phyloP scores from a whole-genome alignment of 306 rosid genomes.

The Morella rubra region DNA sequence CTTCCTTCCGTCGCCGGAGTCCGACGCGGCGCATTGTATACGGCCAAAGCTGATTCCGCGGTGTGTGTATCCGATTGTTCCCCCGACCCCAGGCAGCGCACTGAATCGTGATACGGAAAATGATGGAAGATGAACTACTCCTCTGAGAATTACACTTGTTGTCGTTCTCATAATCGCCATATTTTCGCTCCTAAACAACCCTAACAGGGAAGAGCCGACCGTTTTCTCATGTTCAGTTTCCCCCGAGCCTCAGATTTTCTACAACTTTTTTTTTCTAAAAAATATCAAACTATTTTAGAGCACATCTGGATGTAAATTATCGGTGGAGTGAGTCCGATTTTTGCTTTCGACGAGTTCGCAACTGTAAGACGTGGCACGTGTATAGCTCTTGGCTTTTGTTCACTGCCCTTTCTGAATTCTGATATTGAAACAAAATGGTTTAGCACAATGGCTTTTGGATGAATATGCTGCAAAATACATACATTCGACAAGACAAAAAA shows the following conservation, averaged over 20 bases:
- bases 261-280: background rate
- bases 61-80: conserved; percentile 13
- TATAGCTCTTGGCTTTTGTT: too few species aligned
- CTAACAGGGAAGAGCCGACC: background rate
- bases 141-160: conserved; percentile 38
- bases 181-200: background rate
- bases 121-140: conserved; percentile 37
- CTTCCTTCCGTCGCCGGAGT: conserved; percentile 41
- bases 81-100: background rate
- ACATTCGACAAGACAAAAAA: too few species aligned
- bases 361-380: too few species aligned
- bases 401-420: too few species aligned
- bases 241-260: background rate
- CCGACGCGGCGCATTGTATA: conserved; percentile 57
- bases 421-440: too few species aligned
- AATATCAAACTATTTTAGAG: too few species aligned
- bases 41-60: conserved; percentile 34
- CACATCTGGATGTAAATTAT: too few species aligned
- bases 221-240: background rate
- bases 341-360: too few species aligned
- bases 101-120: conserved; percentile 24
- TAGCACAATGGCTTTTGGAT: too few species aligned
- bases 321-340: background rate
- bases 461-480: too few species aligned
- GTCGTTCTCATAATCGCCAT: conserved; percentile 54